phyloP scores from a whole-genome alignment of 2,329 filamentous ascomycete genomes.

The Dissoconium aciculare region DNA sequence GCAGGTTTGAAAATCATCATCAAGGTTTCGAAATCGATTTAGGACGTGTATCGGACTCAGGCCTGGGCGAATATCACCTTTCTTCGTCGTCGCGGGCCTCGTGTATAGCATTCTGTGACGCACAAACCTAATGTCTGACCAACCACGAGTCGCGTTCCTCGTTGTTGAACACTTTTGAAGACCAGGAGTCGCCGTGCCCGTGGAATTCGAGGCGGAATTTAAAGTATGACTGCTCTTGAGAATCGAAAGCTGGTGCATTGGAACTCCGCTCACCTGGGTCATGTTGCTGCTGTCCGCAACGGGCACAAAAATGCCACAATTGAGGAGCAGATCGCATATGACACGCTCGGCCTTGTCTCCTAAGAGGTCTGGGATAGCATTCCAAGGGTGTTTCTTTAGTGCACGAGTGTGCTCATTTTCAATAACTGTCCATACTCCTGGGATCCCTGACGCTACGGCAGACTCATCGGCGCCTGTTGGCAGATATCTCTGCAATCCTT shows the following conservation, averaged over 20 bases:
- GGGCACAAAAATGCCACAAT: conserved; percentile 60
- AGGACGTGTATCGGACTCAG: conserved; percentile 71
- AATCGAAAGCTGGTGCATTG: conserved; percentile 34
- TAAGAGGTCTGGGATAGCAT: conserved; percentile 55
- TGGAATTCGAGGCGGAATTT: not conserved
- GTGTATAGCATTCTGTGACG: conserved; percentile 79
- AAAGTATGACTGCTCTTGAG: not conserved
- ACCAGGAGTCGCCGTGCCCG: not conserved
- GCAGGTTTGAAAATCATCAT: conserved; percentile 40
- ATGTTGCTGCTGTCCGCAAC: conserved; percentile 50
- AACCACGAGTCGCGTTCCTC: conserved; percentile 4
- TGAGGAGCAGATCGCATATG: conserved; percentile 61
- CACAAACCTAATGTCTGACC: conserved; percentile 49
- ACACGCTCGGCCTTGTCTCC: conserved; percentile 61
- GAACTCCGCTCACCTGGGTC: conserved; percentile 63
- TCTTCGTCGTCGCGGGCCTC: conserved; percentile 53
- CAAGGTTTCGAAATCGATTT: conserved; percentile 47
- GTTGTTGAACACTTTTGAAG: not conserved
- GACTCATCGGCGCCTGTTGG: conserved; percentile 18
- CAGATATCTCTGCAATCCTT: conserved; percentile 54
- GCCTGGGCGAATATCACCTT: conserved; percentile 55
- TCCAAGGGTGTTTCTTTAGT: conserved; percentile 61
- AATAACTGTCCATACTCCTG: conserved; percentile 48
- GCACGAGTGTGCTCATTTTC: conserved; percentile 55
- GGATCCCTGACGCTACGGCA: conserved; percentile 37